phyloP scores from a whole-genome alignment of 192 early-diverging fungal genomes.

The Podila verticillata region DNA sequence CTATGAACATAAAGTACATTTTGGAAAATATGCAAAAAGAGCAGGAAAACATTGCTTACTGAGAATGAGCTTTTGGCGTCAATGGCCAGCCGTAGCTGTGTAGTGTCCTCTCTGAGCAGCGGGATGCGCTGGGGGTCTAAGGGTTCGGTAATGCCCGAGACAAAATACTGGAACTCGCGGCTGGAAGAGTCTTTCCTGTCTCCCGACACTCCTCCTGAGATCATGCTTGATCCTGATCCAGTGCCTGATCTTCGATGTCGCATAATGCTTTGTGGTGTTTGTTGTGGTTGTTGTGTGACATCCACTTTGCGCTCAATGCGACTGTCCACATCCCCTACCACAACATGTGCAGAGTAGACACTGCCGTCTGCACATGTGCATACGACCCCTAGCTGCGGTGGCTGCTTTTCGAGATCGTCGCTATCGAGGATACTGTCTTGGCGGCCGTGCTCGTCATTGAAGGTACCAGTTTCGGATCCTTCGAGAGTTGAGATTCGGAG shows the following conservation, averaged over 20 bases:
- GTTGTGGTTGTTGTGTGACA: neutral
- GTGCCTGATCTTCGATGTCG: neutral
- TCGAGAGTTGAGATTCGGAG: constrained; percentile 5
- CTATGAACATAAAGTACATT: too few relatives aligned
- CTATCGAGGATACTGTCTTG: constrained; percentile 29
- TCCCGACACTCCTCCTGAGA: neutral
- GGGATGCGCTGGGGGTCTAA: constrained; percentile 45
- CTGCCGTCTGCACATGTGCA: constrained; percentile 34
- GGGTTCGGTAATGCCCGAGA: constrained; percentile 37
- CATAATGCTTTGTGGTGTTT: neutral
- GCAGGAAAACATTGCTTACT: constrained; percentile 13
- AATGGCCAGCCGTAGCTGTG: constrained; percentile 27
- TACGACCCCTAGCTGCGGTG: constrained; percentile 18
- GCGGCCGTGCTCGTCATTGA: neutral
- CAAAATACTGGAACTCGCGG: constrained; percentile 30
- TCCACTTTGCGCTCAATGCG: constrained; percentile 6
- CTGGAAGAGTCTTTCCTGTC: neutral
- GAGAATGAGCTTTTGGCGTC: constrained; percentile 26
- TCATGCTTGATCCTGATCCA: neutral
- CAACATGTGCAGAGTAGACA: constrained; percentile 23
- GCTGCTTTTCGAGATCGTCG: constrained; percentile 9
- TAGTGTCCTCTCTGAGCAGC: constrained; percentile 36
- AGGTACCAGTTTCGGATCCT: neutral
- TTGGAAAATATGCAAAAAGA: neutral
- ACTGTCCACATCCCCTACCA: constrained; percentile 31